Conservation (phyloP, 371 early-diverging fungal genomes). For the Thermomucor indicae-seudaticae region DNA sequence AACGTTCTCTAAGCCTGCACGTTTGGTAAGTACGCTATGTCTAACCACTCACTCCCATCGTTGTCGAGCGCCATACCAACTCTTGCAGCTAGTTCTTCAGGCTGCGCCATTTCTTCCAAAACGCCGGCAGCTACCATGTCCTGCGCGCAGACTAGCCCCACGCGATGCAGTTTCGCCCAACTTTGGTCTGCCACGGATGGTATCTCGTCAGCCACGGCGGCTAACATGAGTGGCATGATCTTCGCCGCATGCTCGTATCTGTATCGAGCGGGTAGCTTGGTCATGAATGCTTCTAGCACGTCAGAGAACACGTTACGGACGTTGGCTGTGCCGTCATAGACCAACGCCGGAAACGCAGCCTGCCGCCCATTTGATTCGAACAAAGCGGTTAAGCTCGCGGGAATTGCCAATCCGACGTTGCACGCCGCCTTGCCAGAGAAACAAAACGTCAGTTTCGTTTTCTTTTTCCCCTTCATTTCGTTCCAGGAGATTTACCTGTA, state of each 20-base stretch:
- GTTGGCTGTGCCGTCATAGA: not conserved
- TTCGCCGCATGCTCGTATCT: not conserved
- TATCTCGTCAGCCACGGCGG: not conserved
- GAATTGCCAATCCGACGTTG: not conserved
- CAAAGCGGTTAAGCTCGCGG: slow-evolving; percentile 1
- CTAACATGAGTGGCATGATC: not conserved
- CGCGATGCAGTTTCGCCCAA: not conserved
- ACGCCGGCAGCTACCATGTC: slow-evolving; percentile 2
- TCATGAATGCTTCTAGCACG: not conserved
- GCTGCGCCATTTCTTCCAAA: not conserved
- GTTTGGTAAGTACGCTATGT: too few species aligned
- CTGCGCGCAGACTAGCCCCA: not conserved
- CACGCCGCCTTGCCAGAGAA: not conserved
- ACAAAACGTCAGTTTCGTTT: not conserved
- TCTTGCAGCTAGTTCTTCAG: too few species aligned
- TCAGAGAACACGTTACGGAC: not conserved
- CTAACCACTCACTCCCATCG: too few species aligned
- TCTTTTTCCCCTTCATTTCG: not conserved
- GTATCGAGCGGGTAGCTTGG: not conserved
- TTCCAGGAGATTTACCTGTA: not conserved
- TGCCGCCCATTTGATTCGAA: slow-evolving; percentile 45
- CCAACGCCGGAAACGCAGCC: not conserved
- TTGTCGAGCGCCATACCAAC: not conserved
- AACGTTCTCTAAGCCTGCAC: not conserved
- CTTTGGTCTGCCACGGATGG: not conserved